Percentiles rank a stretch among this genome's conserved stretches.
Conservation (phyloP, 352 stramenopile species). For the Phytophthora foliorum region DNA sequence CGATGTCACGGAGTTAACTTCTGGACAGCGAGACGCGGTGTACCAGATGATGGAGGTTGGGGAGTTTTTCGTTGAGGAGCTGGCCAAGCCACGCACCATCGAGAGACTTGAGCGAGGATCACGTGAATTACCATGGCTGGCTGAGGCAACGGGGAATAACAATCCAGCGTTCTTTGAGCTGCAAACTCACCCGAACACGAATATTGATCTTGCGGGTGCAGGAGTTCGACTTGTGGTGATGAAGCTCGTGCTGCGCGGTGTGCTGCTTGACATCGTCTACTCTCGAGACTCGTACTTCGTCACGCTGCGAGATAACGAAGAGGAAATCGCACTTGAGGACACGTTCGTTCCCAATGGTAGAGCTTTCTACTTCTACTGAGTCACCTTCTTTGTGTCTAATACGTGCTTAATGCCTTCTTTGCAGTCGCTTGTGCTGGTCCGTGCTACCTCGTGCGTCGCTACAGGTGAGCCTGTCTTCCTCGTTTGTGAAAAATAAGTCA, state of each 20-base stretch:
- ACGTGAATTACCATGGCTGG: conserved; percentile 64
- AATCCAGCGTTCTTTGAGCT: conserved; percentile 73
- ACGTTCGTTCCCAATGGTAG: conserved; percentile 69
- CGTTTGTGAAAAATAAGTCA: background rate
- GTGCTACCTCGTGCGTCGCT: conserved; percentile 64
- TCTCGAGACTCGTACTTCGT: conserved; percentile 71
- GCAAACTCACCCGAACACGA: conserved; percentile 60
- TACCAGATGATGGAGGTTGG: conserved; percentile 80
- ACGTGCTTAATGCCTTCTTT: background rate
- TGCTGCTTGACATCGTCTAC: conserved; percentile 74
- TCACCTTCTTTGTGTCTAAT: background rate
- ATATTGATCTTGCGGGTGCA: conserved; percentile 42
- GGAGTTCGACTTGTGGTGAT: conserved; percentile 69
- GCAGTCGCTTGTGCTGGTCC: conserved; percentile 60
- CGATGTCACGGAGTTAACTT: conserved; percentile 49
- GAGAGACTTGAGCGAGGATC: conserved; percentile 56
- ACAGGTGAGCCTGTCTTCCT: conserved; percentile 39
- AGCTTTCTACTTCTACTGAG: background rate
- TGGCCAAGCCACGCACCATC: conserved; percentile 67
- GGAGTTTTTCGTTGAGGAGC: conserved; percentile 73
- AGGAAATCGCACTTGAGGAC: conserved; percentile 70
- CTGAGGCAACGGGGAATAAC: conserved; percentile 32
- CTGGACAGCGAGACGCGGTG: conserved; percentile 59
- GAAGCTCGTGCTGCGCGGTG: conserved; percentile 72
- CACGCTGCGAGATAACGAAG: conserved; percentile 58